Evolutionary conservation across 768 basidiomycete species (phyloP).

Genomic region (Leccinellum luteum): DNA sequence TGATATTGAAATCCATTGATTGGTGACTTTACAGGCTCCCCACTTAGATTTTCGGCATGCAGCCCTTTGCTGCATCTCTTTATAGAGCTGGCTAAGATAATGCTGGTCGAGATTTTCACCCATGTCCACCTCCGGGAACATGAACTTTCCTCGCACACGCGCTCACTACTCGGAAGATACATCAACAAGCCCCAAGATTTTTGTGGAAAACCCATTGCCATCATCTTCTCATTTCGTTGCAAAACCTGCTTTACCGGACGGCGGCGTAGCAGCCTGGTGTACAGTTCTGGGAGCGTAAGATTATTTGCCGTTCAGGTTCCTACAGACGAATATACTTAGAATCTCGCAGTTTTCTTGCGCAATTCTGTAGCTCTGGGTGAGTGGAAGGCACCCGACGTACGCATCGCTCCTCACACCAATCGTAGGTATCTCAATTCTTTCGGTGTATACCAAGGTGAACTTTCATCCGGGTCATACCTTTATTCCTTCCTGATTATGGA

Average conservation of each 20-base stretch:
- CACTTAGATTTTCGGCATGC: background rate
- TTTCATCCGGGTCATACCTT: background rate
- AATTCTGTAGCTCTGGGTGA: slow-evolving; percentile 27
- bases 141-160: background rate
- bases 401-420: background rate
- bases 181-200: background rate
- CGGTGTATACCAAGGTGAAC: slow-evolving; percentile 29
- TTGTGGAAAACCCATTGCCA: background rate
- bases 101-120: background rate
- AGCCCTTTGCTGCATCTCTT: background rate
- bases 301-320: background rate
- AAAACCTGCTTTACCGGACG: slow-evolving; percentile 10
- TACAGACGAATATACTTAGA: background rate
- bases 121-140: background rate
- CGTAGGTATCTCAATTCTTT: slow-evolving; percentile 21
- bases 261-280: slow-evolving; percentile 25
- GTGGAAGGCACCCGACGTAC: background rate
- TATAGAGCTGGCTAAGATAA: background rate
- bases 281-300: slow-evolving; percentile 27
- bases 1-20: background rate
- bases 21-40: background rate
- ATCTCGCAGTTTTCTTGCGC: slow-evolving; percentile 21
- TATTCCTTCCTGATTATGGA: background rate
- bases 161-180: background rate
- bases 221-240: background rate